These are phyloP conservation scores for Macaranga tanarius DNA, from an alignment of 441 rosid species.

Conservation along the genomic window DNA sequence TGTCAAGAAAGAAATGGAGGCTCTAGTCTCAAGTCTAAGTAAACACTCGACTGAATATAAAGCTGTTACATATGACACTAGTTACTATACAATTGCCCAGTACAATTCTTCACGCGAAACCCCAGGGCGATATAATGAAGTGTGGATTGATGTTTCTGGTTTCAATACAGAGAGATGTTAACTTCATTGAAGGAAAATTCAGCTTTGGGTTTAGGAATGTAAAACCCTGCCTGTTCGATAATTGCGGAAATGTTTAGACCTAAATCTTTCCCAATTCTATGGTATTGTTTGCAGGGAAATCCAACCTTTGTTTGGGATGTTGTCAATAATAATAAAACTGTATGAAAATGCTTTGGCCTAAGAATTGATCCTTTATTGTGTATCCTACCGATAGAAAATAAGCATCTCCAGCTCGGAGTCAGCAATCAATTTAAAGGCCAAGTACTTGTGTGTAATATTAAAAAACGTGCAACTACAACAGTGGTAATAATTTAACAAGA, in stretches of 20 bases:
- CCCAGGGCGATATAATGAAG: conserved; percentile 44
- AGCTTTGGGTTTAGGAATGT: neutral
- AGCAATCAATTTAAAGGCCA: too few species aligned
- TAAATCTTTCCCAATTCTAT: neutral
- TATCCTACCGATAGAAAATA: neutral
- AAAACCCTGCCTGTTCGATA: neutral
- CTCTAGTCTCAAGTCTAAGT: conserved; percentile 34
- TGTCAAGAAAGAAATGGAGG: conserved; percentile 33
- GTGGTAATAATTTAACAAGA: neutral
- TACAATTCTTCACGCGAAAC: conserved; percentile 40
- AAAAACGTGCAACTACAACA: too few species aligned
- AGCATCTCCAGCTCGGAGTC: too few species aligned
- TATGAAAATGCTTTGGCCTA: neutral
- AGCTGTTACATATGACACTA: neutral
- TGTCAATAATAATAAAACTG: too few species aligned
- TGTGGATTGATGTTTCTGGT: conserved; percentile 44
- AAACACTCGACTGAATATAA: neutral
- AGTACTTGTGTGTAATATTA: too few species aligned
- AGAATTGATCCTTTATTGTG: neutral
- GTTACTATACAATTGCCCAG: conserved; percentile 40
- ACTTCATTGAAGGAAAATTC: neutral
- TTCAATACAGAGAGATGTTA: conserved; percentile 29
- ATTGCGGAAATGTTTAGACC: neutral
- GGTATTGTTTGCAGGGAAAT: neutral
- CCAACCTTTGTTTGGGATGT: too few species aligned